Evolutionary conservation across 164 flowering plant species (phyloP), one percentile per base, ranked within the genome.

Genomic region (Stephania japonica): DNA sequence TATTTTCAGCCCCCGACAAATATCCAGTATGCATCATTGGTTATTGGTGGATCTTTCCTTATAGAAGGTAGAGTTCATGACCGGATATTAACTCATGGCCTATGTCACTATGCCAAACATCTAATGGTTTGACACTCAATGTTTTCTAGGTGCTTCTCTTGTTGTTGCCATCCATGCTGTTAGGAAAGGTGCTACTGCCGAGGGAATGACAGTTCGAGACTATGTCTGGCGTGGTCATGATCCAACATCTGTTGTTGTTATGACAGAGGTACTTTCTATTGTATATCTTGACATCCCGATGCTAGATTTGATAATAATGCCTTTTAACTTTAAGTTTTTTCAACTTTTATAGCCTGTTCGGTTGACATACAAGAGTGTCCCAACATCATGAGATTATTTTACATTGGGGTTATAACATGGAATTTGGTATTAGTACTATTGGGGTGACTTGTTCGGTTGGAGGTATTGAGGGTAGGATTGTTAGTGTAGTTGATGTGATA

Each of bases 201-300:
- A 95, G 79, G 98, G 98, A 72, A 88, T 95, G 99, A 93, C 68
- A 77, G 73, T 93, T 69, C 83, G 90, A 76, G 99, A 95, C 74
- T 95, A 89, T 77, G 75, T 95, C n/a, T 95, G 99, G 99, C 94
- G 98, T 71, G 98, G 99, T 73, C 99, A 95, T 85, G 99, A 95
- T 83, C 99, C 99, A 38, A 95, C 99, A 63, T 82, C 99, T 62
- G 99, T 95, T 81, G 99, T 98, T 47, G 99, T 95, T 73, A 95
- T 95, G 99, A 93, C 99, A 42, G 99, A 95, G 98, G 99, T 91
- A 73, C 75, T 73, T 32, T 75, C 27, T 47, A 26, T n/a, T 49
- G 23, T 65, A 44, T 41, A 25, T 53, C 18, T 73, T 16, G 42
- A 41, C 38, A 32, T 44, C 19, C 49, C 69, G 41, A 66, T 61